Evolutionary conservation across 1,284 basidiomycete species (phyloP).

Genomic region (Vanrija sp.): DNA sequence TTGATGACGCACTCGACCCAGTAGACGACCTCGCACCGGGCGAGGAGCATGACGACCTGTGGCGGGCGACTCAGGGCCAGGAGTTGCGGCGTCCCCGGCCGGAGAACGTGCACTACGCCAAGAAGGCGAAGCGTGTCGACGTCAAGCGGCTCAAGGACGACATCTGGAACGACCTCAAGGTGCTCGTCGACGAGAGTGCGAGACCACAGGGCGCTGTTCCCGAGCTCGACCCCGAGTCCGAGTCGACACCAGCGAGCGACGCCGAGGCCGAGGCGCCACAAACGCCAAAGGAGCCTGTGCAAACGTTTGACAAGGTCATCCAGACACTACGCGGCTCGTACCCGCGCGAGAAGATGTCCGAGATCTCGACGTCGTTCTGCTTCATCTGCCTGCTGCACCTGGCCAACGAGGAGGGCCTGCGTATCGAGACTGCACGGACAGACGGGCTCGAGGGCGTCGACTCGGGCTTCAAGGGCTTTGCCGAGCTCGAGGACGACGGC

Average conservation of each 20-base stretch:
- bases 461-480: constrained; percentile 38
- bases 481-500: constrained; percentile 25
- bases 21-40: constrained; percentile 40
- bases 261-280: constrained; percentile 7
- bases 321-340: constrained; percentile 74
- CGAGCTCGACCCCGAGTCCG: not conserved
- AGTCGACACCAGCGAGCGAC: not conserved
- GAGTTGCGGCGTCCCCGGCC: constrained; percentile 70
- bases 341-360: constrained; percentile 88
- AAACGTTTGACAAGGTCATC: constrained; percentile 80
- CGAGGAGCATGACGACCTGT: constrained; percentile 71
- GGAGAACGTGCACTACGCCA: constrained; percentile 90
- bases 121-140: constrained; percentile 93
- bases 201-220: not conserved
- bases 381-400: constrained; percentile 96
- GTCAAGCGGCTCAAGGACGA: constrained; percentile 96
- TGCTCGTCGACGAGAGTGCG: constrained; percentile 51
- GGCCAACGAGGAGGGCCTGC: constrained; percentile 90
- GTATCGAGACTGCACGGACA: constrained; percentile 58
- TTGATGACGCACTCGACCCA: constrained; percentile 59
- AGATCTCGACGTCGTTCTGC: constrained; percentile 98
- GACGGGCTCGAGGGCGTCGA: constrained; percentile 50
- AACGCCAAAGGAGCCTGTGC: constrained; percentile 55
- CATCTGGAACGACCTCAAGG: constrained; percentile 89
- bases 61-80: constrained; percentile 74